Evolutionary conservation across 2,329 filamentous ascomycete genomes (phyloP), one percentile per base, ranked within the genome.

Genomic region (Zasmidium angulare): DNA sequence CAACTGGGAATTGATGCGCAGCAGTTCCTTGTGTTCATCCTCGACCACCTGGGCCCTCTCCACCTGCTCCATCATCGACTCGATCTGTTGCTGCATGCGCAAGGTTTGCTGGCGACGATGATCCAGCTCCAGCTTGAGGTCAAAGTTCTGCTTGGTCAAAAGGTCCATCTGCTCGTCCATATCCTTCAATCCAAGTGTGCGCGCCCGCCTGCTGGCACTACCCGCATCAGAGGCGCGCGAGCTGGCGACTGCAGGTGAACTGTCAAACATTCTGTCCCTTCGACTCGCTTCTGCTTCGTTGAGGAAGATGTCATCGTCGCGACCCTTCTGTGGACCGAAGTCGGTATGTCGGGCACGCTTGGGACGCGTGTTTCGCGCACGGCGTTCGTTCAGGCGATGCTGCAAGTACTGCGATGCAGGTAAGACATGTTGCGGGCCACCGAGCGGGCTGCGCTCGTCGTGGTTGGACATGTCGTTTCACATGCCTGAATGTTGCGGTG

Each of bases 121-220:
- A 66, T 83, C 89, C 0, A 91, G 74, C 70, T 91, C 88, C 29
- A 91, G 78, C 72, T 91, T 91, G 46, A 91, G 79, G 65, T 90
- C 88, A 66, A 91, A 91, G 68, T 91, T 91, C 74, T 90, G 85
- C 70, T 91, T 91, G 72, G 88, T 86, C 21, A 91, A 75, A 1
- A 80, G 86, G 3, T 88, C 89, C 54, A 90, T 76, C 55, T 86
- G 84, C 82, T 89, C 67, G 52, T 90, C 87, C 78, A 88, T 86
- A 66, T 89, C 87, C 69, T 88, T 87, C 6, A 86, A 76, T 1
- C 87, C 86, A 73, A 88, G 60, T 11, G 68, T 56, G 29, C 69
- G 66, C n/a, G n/a, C n/a, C n/a, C 68, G 59, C 40, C 64, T 62
- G 47, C 61, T 61, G 53, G 66, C 62, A 52, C 61, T 65, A 17